Evolutionary conservation across 1,284 basidiomycete species (phyloP), one percentile per base, ranked within the genome.

Genomic region (Amylostereum areolatum): DNA sequence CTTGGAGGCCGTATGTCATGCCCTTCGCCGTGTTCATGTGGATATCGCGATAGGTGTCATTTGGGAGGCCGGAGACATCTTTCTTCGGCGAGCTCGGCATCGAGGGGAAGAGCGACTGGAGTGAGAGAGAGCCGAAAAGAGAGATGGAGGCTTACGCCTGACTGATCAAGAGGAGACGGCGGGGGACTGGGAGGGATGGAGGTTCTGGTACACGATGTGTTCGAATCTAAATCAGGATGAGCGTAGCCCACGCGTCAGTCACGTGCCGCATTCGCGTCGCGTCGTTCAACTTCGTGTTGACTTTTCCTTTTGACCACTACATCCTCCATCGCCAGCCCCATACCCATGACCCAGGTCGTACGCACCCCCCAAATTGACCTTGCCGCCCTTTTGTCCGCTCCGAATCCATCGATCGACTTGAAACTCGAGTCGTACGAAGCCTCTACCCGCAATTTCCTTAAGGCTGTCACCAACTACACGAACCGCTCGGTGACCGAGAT

Each of bases 11-110:
- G 25, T 73, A 48, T 10, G 70, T 69, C 35, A 67, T 62, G 3
- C 76, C 80, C 62, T 78, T 84, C 9, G 84, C 78, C 0, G 84
- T 86, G 52, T 85, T 78, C 85, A 89, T 88, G 58, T 79, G 80
- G 12, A 86, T 69, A 62, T 87, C 83, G 49, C 66, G 70, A 29
- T 55, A 50, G 24, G 34, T 49, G 18, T 48, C 28, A 43, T 48
- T 39, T 8, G 47, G 47, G 12, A 48, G 36, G 25, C 47, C 47
- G 31, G 47, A n/a, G 34, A 43, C 40, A 29, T 7, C 27, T 32
- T 48, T 36, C 11, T 24, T 24, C 18, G 47, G 40, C 5, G 47
- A 43, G 11, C 41, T 24, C 7, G 41, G 30, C 41, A 43, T 43
- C 25, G 5, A 28, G 33, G 8, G 33, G 33, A n/a, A 8, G n/a